phyloP scores from a whole-genome alignment of 805 yeast genomes.

The Sugiyamaella qingdaonensis region DNA sequence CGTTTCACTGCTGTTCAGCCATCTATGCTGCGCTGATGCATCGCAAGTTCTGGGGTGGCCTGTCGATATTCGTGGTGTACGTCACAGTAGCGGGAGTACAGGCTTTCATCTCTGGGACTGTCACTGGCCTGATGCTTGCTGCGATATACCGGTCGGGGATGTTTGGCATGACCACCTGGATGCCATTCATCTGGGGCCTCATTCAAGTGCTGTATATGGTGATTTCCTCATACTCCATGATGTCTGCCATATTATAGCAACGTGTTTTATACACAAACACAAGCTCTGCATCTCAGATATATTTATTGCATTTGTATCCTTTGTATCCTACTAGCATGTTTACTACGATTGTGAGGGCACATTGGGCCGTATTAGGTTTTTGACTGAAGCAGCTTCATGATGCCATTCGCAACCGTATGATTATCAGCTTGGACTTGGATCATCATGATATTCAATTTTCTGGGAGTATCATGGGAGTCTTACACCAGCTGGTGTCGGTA shows the following conservation, averaged over 20 bases:
- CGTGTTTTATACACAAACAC: no score
- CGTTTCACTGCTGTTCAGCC: conserved; percentile 64
- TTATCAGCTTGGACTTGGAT: no score
- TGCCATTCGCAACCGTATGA: no score
- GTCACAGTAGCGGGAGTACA: conserved; percentile 53
- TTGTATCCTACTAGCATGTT: no score
- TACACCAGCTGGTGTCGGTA: no score
- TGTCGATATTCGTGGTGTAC: conserved; percentile 43
- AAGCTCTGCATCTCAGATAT: not conserved
- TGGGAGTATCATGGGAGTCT: no score
- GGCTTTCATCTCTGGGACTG: conserved; percentile 69
- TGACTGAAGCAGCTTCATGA: no score
- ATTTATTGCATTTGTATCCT: not conserved
- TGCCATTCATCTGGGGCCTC: conserved; percentile 79
- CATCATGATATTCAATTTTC: no score
- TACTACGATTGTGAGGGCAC: no score
- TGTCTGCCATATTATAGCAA: conserved; percentile 39
- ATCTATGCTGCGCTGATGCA: conserved; percentile 52
- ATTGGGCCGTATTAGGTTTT: no score
- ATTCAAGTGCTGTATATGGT: conserved; percentile 64
- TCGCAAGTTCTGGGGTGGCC: conserved; percentile 39
- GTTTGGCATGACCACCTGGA: conserved; percentile 91
- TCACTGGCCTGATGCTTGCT: conserved; percentile 69
- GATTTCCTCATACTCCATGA: conserved; percentile 60
- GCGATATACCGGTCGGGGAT: conserved; percentile 77